Base-by-base conservation (phyloP, 108 stramenopile species). In the Nitzschia putrida region DNA sequence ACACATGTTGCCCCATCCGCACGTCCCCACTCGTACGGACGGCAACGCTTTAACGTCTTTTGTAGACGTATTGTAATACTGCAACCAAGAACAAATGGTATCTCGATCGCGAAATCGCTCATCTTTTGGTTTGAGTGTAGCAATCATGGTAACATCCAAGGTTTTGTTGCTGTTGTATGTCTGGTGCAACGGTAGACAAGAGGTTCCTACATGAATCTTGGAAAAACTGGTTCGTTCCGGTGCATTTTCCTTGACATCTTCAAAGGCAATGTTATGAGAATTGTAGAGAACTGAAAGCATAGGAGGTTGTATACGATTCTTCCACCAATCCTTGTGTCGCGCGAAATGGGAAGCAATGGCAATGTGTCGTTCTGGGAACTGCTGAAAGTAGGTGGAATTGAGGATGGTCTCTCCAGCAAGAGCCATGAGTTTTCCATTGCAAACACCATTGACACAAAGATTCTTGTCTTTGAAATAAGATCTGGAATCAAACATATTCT, bases 1-100 rank as follows among this genome's bases (percentile, higher is more conserved):
- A 64, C 75, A 76, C 14, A 40, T 25, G 7, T 7, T 29, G 10
- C 75, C 75, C 25, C 24, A n/a, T 3, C 75, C 75, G 52, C 68
- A 76, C 26, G 29, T 43, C 11, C 21, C 23, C 38, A 54, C 29
- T 13, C 26, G 18, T 23, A 54, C 25, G 29, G 29, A 34, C 29
- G 29, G 29, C 29, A 34, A 34, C n/a, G n/a, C n/a, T 13, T 44
- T 44, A 44, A 13, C 44, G 13, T 44, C 11, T 11, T 9, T 13
- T 18, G 18, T 2, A 16, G 47, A 49, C 18, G 3, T 3, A 43
- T 44, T n/a, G 42, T 71, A 25, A 3, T 64, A 11, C 22, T 47
- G 29, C 12, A 74, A 52, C 56, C 56, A 37, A 0, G 23, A 8
- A 39, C 73, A 65, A 42, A 65, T 57, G 14, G 49, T 66, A 25